Evolutionary conservation across 2,329 filamentous ascomycete species (phyloP).

Genomic region (Botrytis fragariae): DNA sequence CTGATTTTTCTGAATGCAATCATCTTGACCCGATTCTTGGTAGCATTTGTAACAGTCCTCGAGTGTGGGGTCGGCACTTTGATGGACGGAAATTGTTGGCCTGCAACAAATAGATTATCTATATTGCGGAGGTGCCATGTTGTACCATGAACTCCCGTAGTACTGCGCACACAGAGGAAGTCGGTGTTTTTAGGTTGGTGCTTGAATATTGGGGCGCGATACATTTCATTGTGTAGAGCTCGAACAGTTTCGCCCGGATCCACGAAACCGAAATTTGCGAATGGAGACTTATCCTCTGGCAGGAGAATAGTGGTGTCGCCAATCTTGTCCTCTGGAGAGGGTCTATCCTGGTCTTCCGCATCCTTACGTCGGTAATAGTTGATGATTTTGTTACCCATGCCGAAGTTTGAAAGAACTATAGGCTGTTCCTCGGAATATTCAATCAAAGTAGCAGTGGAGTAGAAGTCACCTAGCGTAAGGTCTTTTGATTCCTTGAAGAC

Average conservation of each 20-base stretch:
- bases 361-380: conserved; percentile 94
- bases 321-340: conserved; percentile 58
- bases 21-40: conserved; percentile 96
- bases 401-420: conserved; percentile 89
- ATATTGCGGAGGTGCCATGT: conserved; percentile 84
- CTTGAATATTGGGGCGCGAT: conserved; percentile 87
- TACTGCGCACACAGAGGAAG: conserved; percentile 82
- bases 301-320: conserved; percentile 86
- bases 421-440: conserved; percentile 97
- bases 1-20: conserved; percentile 86
- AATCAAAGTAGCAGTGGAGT: conserved; percentile 80
- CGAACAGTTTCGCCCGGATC: conserved; percentile 87
- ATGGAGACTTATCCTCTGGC: conserved; percentile 92
- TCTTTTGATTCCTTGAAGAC: conserved; percentile 79
- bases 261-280: conserved; percentile 91
- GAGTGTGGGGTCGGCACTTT: conserved; percentile 94
- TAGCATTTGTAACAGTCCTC: conserved; percentile 92
- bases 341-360: conserved; percentile 51
- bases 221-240: conserved; percentile 93
- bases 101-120: conserved; percentile 86
- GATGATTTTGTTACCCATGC: conserved; percentile 93
- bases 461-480: conserved; percentile 76
- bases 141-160: conserved; percentile 73
- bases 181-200: conserved; percentile 76
- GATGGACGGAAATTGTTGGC: conserved; percentile 87